Evolutionary conservation across 129 eudicot species (phyloP).

Genomic region (Tagetes patula): DNA sequence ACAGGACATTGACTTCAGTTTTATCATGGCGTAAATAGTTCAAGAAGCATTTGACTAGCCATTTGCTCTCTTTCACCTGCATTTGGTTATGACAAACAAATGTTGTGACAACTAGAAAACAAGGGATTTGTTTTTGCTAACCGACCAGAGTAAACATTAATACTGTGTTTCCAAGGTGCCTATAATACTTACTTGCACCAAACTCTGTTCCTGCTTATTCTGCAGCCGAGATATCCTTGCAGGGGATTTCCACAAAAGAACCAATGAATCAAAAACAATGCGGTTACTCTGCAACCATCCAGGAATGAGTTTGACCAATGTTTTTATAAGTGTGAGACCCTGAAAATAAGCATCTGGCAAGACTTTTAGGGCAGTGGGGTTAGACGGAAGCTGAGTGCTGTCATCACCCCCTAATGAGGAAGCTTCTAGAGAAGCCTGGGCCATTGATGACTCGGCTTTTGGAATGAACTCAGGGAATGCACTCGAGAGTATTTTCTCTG

Average conservation of each 20-base stretch:
- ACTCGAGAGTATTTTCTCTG: conserved; percentile 83
- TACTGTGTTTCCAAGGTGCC: conserved; percentile 5
- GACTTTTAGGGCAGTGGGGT: conserved; percentile 34
- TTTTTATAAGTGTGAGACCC: conserved; percentile 85
- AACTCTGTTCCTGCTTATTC: conserved; percentile 89
- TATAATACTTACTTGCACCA: conserved; percentile 71
- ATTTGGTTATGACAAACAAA: conserved; percentile 22
- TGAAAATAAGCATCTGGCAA: conserved; percentile 86
- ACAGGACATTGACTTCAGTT: conserved; percentile 86
- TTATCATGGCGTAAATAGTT: conserved; percentile 92
- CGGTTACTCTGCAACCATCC: conserved; percentile 93
- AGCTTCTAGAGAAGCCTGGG: conserved; percentile 55
- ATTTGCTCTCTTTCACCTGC: conserved; percentile 98
- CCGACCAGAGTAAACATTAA: conserved; percentile 2
- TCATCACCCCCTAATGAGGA: conserved; percentile 50
- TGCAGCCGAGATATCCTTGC: conserved; percentile 79
- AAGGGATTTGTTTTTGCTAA: conserved; percentile 12
- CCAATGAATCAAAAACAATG: conserved; percentile 72
- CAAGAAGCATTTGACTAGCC: conserved; percentile 97
- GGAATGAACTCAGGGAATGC: conserved; percentile 78
- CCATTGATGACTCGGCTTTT: conserved; percentile 49
- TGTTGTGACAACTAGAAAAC: conserved; percentile 3
- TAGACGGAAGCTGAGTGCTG: conserved; percentile 50
- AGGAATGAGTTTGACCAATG: conserved; percentile 91
- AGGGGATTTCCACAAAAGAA: conserved; percentile 90